These are phyloP conservation scores for Ophiocordyceps polyrhachis-furcata DNA, from an alignment of 2,329 filamentous ascomycete species.

Conservation along the genomic window DNA sequence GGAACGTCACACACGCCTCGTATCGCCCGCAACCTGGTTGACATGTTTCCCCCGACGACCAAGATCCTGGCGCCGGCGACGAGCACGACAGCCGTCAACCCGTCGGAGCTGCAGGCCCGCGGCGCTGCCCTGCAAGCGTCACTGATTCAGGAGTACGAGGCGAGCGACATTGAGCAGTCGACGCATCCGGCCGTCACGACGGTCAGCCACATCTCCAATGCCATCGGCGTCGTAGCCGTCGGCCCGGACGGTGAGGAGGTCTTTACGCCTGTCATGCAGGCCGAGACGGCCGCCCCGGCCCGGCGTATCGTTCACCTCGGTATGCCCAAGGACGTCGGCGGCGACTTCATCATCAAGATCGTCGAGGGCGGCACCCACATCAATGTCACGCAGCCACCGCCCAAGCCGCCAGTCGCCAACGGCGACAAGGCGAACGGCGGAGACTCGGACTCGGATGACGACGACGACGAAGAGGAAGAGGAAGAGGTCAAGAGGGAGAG, in stretches of 20 bases:
- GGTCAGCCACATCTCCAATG: conserved; percentile 73
- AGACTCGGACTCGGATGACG: conserved; percentile 40
- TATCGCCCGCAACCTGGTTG: conserved; percentile 62
- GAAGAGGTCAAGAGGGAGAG: conserved; percentile 78
- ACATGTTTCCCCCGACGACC: conserved; percentile 67
- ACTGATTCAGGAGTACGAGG: conserved; percentile 85
- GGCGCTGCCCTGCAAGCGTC: conserved; percentile 92
- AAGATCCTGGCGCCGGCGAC: conserved; percentile 70
- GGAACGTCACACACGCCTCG: conserved; percentile 88
- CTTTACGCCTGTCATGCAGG: conserved; percentile 65
- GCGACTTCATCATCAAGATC: conserved; percentile 74
- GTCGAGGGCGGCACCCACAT: conserved; percentile 81
- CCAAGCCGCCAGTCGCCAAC: conserved; percentile 50
- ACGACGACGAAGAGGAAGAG: conserved; percentile 45
- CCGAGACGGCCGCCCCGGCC: conserved; percentile 79
- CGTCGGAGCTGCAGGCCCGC: conserved; percentile 71
- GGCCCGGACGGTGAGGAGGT: conserved; percentile 40
- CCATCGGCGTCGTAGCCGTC: conserved; percentile 67
- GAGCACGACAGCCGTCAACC: conserved; percentile 63
- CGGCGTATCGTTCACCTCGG: conserved; percentile 66
- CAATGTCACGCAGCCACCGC: conserved; percentile 77
- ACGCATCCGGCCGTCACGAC: conserved; percentile 91
- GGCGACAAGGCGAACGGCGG: conserved; percentile 44
- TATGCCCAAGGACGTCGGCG: conserved; percentile 53
- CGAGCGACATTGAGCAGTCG: conserved; percentile 84